These are phyloP conservation scores for Cyclostephanos invisitatus DNA, from an alignment of 108 stramenopile species.

Conservation along the genomic window DNA sequence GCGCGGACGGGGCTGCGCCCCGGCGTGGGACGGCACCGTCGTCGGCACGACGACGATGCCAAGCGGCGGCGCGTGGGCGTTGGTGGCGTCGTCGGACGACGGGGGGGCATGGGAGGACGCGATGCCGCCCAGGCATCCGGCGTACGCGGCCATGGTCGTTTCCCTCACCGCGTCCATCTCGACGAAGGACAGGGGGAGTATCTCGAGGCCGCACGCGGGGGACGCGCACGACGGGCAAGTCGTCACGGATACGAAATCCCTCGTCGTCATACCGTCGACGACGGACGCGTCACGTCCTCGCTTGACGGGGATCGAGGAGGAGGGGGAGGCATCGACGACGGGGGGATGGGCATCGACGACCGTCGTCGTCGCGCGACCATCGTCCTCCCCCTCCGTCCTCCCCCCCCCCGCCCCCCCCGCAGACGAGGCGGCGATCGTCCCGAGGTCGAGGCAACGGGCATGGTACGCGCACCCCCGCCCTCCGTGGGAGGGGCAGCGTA, in stretches of 20 bases:
- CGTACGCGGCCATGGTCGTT: neutral
- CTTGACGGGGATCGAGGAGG: too few relatives aligned
- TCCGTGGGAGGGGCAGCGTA: too few relatives aligned
- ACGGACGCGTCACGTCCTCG: too few relatives aligned
- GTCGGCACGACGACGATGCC: neutral
- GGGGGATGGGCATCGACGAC: too few relatives aligned
- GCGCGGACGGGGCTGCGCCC: conserved; percentile 43
- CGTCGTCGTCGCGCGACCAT: too few relatives aligned
- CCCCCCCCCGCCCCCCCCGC: neutral
- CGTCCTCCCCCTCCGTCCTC: too few relatives aligned
- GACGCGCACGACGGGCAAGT: conserved; percentile 22
- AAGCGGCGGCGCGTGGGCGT: neutral
- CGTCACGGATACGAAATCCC: neutral
- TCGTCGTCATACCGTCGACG: conserved; percentile 1
- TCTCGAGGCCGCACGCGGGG: conserved; percentile 13
- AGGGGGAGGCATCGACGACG: too few relatives aligned
- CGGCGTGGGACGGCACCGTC: neutral
- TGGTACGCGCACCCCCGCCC: conserved; percentile 21
- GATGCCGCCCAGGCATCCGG: neutral
- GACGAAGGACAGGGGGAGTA: conserved; percentile 25
- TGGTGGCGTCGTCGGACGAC: too few relatives aligned
- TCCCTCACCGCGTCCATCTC: conserved; percentile 16
- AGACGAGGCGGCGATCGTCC: neutral
- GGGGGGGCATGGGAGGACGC: too few relatives aligned
- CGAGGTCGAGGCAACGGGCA: conserved; percentile 32